Base-by-base conservation (phyloP, 2,329 filamentous ascomycete genomes). In the Bimuria novae-zelandiae region DNA sequence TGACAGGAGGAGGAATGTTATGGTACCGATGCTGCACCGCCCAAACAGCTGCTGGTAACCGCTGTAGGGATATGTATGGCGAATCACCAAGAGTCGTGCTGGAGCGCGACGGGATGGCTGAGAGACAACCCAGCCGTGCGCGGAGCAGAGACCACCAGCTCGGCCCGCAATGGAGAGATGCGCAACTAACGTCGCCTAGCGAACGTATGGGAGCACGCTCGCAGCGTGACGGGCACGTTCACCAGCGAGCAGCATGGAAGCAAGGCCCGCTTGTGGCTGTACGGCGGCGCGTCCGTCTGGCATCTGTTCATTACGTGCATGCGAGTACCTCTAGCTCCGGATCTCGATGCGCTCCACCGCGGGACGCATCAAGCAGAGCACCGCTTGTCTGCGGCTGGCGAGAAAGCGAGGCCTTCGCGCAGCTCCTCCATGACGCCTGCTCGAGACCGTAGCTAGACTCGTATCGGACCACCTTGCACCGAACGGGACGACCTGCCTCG, bases 401-500 rank as follows among this genome's bases (percentile, higher is more conserved):
- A n/a, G n/a, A n/a, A n/a, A n/a, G n/a, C n/a, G n/a, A n/a, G n/a
- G n/a, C n/a, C n/a, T n/a, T n/a, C n/a, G n/a, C n/a, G n/a, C n/a
- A n/a, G n/a, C 17, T 16, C 7, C 44, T 41, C 43, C 29, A 33
- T 41, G 41, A 44, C 45, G 45, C 51, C 25, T 49, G 42, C 37
- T 36, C 51, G 8, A n/a, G n/a, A n/a, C n/a, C 17, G 29, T 32
- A 36, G 37, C 51, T 52, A 61, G 58, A 59, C 63, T 63, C 61
- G 59, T 65, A 59, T 49, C 54, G 59, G 61, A 52, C 56, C 41
- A 25, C 43, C 47, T 29, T 52, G 56, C 60, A 59, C 63, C 44
- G 46, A 65, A 64, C 23, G 27, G 35, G 21, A 23, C 10, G 46
- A 16, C 47, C 22, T 16, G 22, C 22, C 56, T 57, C 56, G 57